These are phyloP conservation scores for Coffea humblotiana DNA, from an alignment of 305 asterid species.

Conservation along the genomic window DNA sequence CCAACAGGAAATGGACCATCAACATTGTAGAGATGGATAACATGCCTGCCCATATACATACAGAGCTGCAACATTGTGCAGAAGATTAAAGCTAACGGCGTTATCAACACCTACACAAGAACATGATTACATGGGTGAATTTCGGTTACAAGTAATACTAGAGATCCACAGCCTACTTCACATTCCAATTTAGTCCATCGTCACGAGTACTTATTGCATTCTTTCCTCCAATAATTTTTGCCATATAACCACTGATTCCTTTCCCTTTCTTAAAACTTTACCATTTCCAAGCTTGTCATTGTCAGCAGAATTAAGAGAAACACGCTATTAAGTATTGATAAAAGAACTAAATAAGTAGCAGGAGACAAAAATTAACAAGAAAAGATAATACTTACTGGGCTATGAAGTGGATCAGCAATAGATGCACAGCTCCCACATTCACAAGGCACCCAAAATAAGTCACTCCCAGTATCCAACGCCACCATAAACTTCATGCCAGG, in stretches of 20 bases:
- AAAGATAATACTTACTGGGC: slow-evolving; percentile 44
- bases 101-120: background rate
- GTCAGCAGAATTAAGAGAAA: background rate
- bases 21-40: background rate
- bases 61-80: background rate
- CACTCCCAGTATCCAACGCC: slow-evolving; percentile 95
- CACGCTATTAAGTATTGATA: background rate
- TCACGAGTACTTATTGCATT: background rate
- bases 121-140: background rate
- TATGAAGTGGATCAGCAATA: slow-evolving; percentile 46
- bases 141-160: background rate
- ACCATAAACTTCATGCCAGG: slow-evolving; percentile 80
- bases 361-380: background rate
- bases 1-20: background rate
- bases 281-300: background rate
- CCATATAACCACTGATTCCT: background rate
- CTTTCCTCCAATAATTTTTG: background rate
- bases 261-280: background rate
- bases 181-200: background rate
- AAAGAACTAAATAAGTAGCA: background rate
- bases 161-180: background rate
- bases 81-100: background rate
- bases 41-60: background rate
- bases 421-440: slow-evolving; percentile 64
- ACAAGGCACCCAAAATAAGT: slow-evolving; percentile 87